Conservation (phyloP, 352 stramenopile species). For the Phytophthora ramorum region DNA sequence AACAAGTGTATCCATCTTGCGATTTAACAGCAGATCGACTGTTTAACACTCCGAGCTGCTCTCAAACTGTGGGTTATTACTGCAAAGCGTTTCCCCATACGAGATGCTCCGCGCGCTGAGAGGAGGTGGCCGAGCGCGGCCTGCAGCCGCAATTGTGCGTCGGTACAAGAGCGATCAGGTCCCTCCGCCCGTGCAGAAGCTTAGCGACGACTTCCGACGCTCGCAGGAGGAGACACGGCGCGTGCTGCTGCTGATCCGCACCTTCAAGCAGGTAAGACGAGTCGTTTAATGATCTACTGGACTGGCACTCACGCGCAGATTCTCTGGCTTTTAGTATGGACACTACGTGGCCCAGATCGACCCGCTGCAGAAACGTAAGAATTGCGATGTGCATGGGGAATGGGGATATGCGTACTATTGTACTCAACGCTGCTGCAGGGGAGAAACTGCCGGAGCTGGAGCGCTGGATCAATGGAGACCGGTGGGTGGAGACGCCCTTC, state of each 20-base stretch:
- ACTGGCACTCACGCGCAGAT: background rate
- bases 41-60: background rate
- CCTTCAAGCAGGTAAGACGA: constrained; percentile 76
- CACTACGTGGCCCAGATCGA: constrained; percentile 91
- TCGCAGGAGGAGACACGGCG: constrained; percentile 88
- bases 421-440: constrained; percentile 30
- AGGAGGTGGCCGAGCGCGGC: constrained; percentile 2
- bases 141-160: background rate
- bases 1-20: constrained; percentile 7
- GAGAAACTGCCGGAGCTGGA: constrained; percentile 87
- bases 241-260: constrained; percentile 85
- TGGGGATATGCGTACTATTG: too few species aligned
- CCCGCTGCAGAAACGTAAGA: constrained; percentile 80
- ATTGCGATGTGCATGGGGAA: background rate
- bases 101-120: constrained; percentile 34
- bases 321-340: constrained; percentile 57
- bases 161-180: constrained; percentile 30
- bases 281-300: background rate
- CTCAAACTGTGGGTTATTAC: background rate
- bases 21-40: background rate
- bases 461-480: constrained; percentile 86
- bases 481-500: constrained; percentile 86
- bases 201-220: constrained; percentile 81
- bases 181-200: constrained; percentile 52
- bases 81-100: too few species aligned